Percentiles rank a stretch among this genome's conserved stretches.
Evolutionary conservation across 2,329 filamentous ascomycete genomes (phyloP).

Genomic region (Byssoonygena ceratinophila): DNA sequence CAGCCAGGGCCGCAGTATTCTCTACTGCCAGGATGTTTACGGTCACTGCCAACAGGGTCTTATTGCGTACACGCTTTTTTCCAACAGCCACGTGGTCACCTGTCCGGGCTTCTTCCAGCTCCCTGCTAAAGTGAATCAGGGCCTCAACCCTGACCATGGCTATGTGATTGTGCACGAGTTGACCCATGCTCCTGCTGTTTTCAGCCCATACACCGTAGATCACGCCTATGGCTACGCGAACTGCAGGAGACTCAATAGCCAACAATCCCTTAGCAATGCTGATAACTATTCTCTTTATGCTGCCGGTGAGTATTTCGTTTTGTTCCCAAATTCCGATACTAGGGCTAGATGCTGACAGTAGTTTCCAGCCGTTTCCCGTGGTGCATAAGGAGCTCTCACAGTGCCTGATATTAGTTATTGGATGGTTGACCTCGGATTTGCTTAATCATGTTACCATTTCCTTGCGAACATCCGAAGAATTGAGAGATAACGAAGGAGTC

Average conservation of each 20-base stretch:
- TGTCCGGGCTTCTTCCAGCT: slow-evolving; percentile 50
- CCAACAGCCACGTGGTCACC: slow-evolving; percentile 48
- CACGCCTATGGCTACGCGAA: slow-evolving; percentile 49
- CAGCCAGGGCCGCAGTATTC: slow-evolving; percentile 40
- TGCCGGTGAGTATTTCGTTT: slow-evolving; percentile 31
- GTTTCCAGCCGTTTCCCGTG: not conserved
- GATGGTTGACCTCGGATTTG: too few relatives aligned
- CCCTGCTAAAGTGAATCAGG: slow-evolving; percentile 40
- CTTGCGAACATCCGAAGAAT: too few relatives aligned
- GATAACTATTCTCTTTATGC: slow-evolving; percentile 50
- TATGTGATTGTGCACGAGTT: slow-evolving; percentile 57
- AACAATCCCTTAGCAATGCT: slow-evolving; percentile 52
- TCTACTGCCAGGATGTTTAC: slow-evolving; percentile 53
- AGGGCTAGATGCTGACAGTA: not conserved
- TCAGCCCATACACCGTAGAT: slow-evolving; percentile 49
- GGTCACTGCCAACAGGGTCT: slow-evolving; percentile 43
- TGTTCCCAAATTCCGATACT: not conserved
- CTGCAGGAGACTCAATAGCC: slow-evolving; percentile 36
- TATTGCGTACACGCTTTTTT: slow-evolving; percentile 52
- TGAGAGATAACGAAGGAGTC: too few relatives aligned
- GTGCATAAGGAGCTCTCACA: not conserved
- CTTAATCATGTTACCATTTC: too few relatives aligned
- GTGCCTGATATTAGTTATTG: too few relatives aligned
- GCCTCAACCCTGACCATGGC: slow-evolving; percentile 56
- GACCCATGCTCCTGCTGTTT: slow-evolving; percentile 49